phyloP scores from a whole-genome alignment of 768 basidiomycete genomes.

The Boletus sp. region DNA sequence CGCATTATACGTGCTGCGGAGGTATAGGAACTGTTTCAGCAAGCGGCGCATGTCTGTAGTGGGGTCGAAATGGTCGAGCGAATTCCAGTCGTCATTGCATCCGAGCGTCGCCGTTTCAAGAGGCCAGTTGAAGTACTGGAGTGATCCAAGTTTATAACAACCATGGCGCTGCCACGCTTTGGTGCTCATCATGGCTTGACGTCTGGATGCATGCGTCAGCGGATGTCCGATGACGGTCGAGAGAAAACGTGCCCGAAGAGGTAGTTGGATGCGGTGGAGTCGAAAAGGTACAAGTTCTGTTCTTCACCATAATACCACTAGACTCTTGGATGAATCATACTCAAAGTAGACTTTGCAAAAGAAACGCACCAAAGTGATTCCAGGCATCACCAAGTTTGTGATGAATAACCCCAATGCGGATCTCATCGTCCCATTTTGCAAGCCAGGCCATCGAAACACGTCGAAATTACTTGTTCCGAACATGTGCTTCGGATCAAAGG shows the following conservation, averaged over 20 bases:
- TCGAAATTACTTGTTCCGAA: slow-evolving; percentile 94
- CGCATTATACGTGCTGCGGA: slow-evolving; percentile 66
- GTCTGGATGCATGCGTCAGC: slow-evolving; percentile 44
- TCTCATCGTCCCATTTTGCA: slow-evolving; percentile 79
- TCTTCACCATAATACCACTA: slow-evolving; percentile 90
- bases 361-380: slow-evolving; percentile 66
- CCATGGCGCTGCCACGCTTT: slow-evolving; percentile 92
- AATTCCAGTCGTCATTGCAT: slow-evolving; percentile 89
- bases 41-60: slow-evolving; percentile 75
- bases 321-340: background rate
- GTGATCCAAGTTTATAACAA: slow-evolving; percentile 86
- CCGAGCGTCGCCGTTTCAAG: slow-evolving; percentile 76
- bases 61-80: slow-evolving; percentile 93
- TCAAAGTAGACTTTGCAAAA: background rate
- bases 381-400: slow-evolving; percentile 79
- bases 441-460: slow-evolving; percentile 89
- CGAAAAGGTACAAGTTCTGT: slow-evolving; percentile 84
- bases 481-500: slow-evolving; percentile 83
- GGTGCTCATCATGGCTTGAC: slow-evolving; percentile 86
- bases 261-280: slow-evolving; percentile 89
- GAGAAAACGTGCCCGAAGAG: slow-evolving; percentile 66
- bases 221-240: background rate
- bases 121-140: slow-evolving; percentile 93
- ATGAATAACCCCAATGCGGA: slow-evolving; percentile 79
- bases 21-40: slow-evolving; percentile 67